phyloP scores from a whole-genome alignment of 257 asterid genomes.

The Solanum chilense region DNA sequence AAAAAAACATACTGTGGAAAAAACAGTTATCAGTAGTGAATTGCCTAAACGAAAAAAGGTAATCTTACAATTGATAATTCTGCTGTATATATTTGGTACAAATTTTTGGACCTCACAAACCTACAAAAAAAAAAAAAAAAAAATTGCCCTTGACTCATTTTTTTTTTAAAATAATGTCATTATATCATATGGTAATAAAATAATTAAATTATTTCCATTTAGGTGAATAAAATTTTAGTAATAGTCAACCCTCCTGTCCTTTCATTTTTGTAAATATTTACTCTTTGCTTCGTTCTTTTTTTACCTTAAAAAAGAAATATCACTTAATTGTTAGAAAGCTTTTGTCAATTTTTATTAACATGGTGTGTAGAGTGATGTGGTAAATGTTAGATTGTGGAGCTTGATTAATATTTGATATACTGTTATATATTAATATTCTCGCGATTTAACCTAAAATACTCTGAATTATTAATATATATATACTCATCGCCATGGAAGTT shows the following conservation, averaged over 20 bases:
- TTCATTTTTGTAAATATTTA: background rate
- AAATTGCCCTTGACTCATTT: background rate
- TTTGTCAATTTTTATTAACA: background rate
- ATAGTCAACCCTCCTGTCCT: background rate
- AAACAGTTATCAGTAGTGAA: background rate
- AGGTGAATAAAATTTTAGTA: background rate
- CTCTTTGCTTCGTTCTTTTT: background rate
- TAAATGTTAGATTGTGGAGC: background rate
- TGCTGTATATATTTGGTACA: background rate
- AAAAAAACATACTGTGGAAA: background rate
- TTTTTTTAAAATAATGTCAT: background rate
- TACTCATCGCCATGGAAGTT: no score
- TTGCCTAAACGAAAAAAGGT: background rate
- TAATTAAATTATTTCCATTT: background rate
- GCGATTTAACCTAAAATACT: no score
- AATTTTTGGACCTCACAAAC: background rate
- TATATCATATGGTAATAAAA: background rate
- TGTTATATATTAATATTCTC: no score
- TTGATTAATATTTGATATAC: no score
- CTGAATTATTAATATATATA: no score
- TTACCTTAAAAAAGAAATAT: background rate
- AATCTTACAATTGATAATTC: background rate
- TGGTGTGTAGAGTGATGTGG: background rate
- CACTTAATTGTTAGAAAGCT: background rate
- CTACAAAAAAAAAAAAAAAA: background rate